Base-by-base conservation (phyloP, 768 basidiomycete genomes). In the Pulveroboletus sp. region DNA sequence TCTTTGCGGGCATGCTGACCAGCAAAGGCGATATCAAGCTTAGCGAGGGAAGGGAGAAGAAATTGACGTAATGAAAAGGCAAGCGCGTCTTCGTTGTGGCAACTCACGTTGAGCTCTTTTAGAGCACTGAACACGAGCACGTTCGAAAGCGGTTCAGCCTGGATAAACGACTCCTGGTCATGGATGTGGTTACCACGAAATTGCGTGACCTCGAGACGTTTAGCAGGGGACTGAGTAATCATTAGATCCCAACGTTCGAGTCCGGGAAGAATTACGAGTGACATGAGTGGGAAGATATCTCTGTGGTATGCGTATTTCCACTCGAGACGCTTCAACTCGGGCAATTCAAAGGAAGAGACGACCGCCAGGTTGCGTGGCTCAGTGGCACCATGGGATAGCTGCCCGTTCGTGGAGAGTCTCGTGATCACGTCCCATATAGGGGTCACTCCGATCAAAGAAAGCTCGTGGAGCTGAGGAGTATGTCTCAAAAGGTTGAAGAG, bases 221-320 rank as follows among this genome's bases (percentile, higher is more conserved):
- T 70, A 18, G 50, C 50, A 38, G 57, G 66, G 4, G 57, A 51
- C 36, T 63, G 71, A 27, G 73, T 71, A n/a, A 79, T 63, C 56
- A 68, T 69, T 38, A 79, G 60, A 46, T 78, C 76, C 52, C 77
- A 65, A 44, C 63, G 70, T 47, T 75, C 71, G 48, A 80, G 68
- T 30, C 49, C 60, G 8, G 77, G 76, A 11, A 68, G 52, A 37
- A 57, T 51, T 47, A 78, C 50, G 54, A 77, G 68, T 18, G 73
- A 70, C 51, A 80, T 59, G 39, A 81, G 67, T 28, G 69, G 63
- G 45, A 73, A 70, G 39, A 79, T 57, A 43, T 76, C 77, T 33
- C 59, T 63, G 40, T 71, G 60, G 43, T 65, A 72, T 15, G 76
- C 75, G 51, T 69, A 75, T 39, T 70, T 75, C 76, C 78, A 80